Evolutionary conservation across 495 filamentous ascomycete species (phyloP), one percentile per base, ranked within the genome.

Genomic region (Cairneyella variabilis): DNA sequence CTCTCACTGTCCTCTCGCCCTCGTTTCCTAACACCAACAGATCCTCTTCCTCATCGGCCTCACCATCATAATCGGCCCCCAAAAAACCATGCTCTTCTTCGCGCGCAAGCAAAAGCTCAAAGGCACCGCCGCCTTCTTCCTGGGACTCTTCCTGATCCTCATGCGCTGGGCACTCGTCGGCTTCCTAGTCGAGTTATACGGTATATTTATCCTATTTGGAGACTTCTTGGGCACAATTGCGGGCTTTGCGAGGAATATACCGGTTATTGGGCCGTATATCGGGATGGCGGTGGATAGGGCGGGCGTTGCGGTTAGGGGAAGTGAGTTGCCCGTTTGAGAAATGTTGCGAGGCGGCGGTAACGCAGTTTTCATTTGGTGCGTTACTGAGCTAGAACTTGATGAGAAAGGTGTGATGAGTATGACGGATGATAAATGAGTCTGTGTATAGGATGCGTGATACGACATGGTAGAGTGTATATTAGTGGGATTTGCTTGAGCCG

Each of bases 21-120:
- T 16, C 27, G 16, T n/a, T 11, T 27, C 36, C 42, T 55, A 91
- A 86, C 28, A 16, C 0, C 23, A 16, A 38, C 28, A 62, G 60
- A 95, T 98, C 72, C 90, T 98, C 72, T 96, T 98, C 77, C 83
- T 98, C 32, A 83, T 95, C 76, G 93, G 93, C 68, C 78, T 98
- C 3, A 93, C 90, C 26, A 83, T 97, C 30, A 90, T 97, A 50
- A 95, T 97, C 75, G 95, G 95, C n/a, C 75, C 90, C 42, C 78
- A 84, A 66, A 96, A 96, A 63, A 97, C 93, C 6, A 70, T 89
- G 28, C 71, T 83, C 68, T 98, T 98, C 80, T 98, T 98, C 77
- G 86, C 90, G 43, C 88, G 91, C 34, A 85, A 83, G 45, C 88
- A 96, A 59, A 98, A 98, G 68, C 77, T 89, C 57, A 90, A 91